Percentiles rank a stretch among this genome's conserved stretches.
phyloP scores from a whole-genome alignment of 2,329 filamentous ascomycete genomes.

The Macroventuria anomochaeta region DNA sequence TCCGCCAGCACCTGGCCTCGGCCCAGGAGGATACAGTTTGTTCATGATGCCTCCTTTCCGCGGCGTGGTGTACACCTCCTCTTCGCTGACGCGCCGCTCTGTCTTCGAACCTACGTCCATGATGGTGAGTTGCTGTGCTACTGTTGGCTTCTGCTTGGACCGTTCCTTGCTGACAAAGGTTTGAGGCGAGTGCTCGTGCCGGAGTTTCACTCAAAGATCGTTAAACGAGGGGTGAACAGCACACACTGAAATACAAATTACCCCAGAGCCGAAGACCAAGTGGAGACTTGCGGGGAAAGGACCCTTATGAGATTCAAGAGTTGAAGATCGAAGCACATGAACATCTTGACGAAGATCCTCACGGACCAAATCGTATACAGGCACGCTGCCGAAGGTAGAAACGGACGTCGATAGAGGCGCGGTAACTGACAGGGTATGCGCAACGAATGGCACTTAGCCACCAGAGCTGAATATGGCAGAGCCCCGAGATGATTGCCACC shows the following conservation, averaged over 20 bases:
- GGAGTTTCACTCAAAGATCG: background rate
- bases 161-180: background rate
- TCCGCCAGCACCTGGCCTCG: conserved; percentile 38
- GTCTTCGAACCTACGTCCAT: conserved; percentile 36
- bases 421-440: conserved; percentile 33
- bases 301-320: conserved; percentile 23
- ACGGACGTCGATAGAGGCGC: conserved; percentile 30
- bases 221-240: conserved; percentile 5
- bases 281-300: conserved; percentile 39
- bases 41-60: conserved; percentile 41
- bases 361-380: conserved; percentile 26
- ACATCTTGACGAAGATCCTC: conserved; percentile 23
- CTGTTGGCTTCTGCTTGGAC: background rate
- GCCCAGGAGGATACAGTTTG: conserved; percentile 44
- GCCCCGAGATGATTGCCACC: conserved; percentile 44
- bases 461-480: conserved; percentile 35
- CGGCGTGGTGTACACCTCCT: conserved; percentile 27
- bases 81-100: conserved; percentile 12
- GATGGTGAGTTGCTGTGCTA: conserved; percentile 1
- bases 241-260: conserved; percentile 13
- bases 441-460: conserved; percentile 25
- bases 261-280: conserved; percentile 17
- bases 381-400: conserved; percentile 25
- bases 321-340: conserved; percentile 37
- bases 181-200: background rate